Conservation (phyloP, 176 grass and related monocot genomes). For the Triticum monococcum region DNA sequence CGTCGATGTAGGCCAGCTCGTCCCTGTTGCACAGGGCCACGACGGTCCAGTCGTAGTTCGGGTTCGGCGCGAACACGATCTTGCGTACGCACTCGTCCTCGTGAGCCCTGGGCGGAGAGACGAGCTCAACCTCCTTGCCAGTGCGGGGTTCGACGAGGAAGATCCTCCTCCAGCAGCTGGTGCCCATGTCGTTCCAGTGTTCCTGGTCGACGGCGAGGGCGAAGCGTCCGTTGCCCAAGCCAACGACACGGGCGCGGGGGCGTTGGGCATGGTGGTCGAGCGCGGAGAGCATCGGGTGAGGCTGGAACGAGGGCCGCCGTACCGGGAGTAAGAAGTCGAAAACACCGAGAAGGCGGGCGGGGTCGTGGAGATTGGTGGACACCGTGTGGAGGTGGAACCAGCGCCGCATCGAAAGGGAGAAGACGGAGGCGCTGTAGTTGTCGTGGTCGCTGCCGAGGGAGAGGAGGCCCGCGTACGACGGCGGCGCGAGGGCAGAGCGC, state of each 20-base stretch:
- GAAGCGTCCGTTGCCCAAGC: neutral
- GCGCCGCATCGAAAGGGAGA: no score
- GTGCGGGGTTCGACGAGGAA: neutral
- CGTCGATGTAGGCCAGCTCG: neutral
- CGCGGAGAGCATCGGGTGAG: no score
- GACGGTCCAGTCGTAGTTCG: neutral
- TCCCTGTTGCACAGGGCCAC: neutral
- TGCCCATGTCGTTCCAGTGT: neutral
- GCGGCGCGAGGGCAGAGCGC: no score
- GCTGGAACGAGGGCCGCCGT: no score
- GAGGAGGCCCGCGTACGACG: no score
- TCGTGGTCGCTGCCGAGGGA: no score
- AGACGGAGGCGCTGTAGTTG: no score
- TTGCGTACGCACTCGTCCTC: neutral
- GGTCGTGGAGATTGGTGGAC: no score
- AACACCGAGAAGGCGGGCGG: no score
- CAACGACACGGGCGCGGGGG: neutral
- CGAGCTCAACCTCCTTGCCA: neutral
- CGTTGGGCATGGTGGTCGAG: no score
- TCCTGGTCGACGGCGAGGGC: neutral
- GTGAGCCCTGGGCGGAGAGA: neutral
- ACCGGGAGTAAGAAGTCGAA: no score
- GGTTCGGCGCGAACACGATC: slow-evolving; percentile 12
- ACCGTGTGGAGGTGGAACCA: no score
- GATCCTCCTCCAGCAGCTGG: neutral